Percentiles rank a stretch among this genome's conserved stretches.
phyloP scores from a whole-genome alignment of 2,329 filamentous ascomycete genomes.

The Curvularia eragrostidis region DNA sequence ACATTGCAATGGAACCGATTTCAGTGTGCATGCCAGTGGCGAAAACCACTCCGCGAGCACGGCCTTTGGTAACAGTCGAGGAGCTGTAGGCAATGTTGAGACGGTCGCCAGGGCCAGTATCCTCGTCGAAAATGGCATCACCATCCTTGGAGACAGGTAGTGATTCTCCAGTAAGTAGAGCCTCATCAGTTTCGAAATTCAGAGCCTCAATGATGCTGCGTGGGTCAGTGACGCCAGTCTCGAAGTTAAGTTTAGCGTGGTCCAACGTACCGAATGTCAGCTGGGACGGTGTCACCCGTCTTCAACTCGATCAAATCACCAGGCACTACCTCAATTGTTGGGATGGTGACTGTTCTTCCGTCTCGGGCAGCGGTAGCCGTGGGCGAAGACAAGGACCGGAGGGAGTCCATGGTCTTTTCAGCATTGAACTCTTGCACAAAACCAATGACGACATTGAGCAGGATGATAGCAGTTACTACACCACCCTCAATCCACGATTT shows the following conservation, averaged over 20 bases:
- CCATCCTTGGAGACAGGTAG: constrained; percentile 70
- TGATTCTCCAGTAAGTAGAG: constrained; percentile 74
- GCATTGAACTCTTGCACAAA: constrained; percentile 57
- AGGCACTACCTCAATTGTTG: constrained; percentile 66
- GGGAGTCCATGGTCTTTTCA: constrained; percentile 59
- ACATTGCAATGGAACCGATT: constrained; percentile 72
- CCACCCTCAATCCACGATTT: constrained; percentile 57
- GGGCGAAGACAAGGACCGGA: constrained; percentile 55
- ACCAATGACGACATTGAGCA: constrained; percentile 55
- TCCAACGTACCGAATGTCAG: constrained; percentile 59
- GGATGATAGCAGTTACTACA: constrained; percentile 55
- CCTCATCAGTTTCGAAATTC: constrained; percentile 79
- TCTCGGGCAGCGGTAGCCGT: constrained; percentile 59
- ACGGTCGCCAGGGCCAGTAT: constrained; percentile 70
- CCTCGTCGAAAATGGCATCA: constrained; percentile 59
- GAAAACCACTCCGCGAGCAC: constrained; percentile 71
- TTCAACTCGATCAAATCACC: constrained; percentile 70
- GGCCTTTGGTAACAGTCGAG: constrained; percentile 73
- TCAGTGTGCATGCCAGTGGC: constrained; percentile 74
- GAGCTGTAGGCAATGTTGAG: constrained; percentile 70
- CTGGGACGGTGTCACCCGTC: constrained; percentile 72
- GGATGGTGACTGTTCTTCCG: constrained; percentile 59
- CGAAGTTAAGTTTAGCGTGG: background rate
- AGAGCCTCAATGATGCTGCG: constrained; percentile 64
- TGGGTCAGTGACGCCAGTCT: background rate